Percentiles rank a stretch among this genome's conserved stretches.
Evolutionary conservation across 495 filamentous ascomycete genomes (phyloP).

Genomic region (Pseudoneurospora amorphoporcata): DNA sequence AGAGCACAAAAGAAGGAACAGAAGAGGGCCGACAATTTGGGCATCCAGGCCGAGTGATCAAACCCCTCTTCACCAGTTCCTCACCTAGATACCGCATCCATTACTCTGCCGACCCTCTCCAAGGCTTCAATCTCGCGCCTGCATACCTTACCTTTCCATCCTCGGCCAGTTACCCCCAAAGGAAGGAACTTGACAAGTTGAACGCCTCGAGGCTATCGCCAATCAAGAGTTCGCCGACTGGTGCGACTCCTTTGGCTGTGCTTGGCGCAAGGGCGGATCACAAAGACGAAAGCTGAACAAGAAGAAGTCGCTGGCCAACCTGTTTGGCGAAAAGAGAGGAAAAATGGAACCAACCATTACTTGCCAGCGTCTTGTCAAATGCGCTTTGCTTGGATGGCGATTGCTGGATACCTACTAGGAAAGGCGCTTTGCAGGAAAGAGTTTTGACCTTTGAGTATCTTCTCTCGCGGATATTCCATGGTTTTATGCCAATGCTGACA

Average conservation of each 20-base stretch:
- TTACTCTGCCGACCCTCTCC: constrained; percentile 14
- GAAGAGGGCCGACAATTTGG: not conserved
- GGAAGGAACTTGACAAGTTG: not conserved
- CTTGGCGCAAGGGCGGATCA: not conserved
- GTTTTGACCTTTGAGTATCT: not conserved
- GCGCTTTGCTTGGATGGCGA: not conserved
- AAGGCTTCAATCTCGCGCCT: constrained; percentile 21
- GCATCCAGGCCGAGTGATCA: not conserved
- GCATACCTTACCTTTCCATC: constrained; percentile 8
- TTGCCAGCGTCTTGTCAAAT: too few relatives aligned
- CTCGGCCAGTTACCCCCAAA: not conserved
- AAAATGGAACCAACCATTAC: too few relatives aligned
- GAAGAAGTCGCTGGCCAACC: too few relatives aligned
- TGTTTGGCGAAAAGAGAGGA: too few relatives aligned
- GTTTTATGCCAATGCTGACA: not conserved
- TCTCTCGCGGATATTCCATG: not conserved
- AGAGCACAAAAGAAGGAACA: not conserved
- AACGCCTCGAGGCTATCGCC: constrained; percentile 1
- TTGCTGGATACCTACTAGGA: not conserved
- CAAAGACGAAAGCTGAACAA: too few relatives aligned
- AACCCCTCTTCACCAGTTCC: constrained; percentile 10
- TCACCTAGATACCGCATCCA: constrained; percentile 5
- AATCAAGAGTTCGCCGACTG: constrained; percentile 16
- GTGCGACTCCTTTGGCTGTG: constrained; percentile 10
- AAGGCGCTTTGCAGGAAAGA: not conserved